Evolutionary conservation across 2,329 filamentous ascomycete species (phyloP), one percentile per base, ranked within the genome.

Genomic region (Aspergillaceae sp.): DNA sequence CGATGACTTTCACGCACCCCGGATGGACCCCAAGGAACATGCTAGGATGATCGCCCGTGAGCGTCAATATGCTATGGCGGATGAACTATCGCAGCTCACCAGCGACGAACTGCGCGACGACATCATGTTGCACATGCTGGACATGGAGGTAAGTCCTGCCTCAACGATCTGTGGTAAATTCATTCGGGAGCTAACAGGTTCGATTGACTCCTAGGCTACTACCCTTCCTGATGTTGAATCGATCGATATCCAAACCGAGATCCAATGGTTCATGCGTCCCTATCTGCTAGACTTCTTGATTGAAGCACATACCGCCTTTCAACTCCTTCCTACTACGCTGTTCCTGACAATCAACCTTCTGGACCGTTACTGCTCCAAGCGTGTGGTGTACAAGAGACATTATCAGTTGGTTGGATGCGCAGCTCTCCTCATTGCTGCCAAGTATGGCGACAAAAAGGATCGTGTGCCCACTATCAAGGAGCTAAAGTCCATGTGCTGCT

Each of bases 251-350:
- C 92, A 98, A 71, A 89, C 90, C 55, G 92, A 98, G 77, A 97
- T 98, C 53, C 89, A 97, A 66, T 98, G 92, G 92, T 97, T 94
- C 72, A 98, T 98, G 92, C 78, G 92, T 60, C 92, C 92, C 0
- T 97, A 96, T 68, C 83, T 98, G 33, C 86, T 98, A 64, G 92
- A 98, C 74, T 98, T 98, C 72, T 80, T 98, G 56, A 86, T 97
- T 60, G 92, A 98, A 77, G 92, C 91, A 43, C 92, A 98, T 64
- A 86, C 87, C 55, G 91, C 91, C 50, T 98, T 97, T 71, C 86
- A 88, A 58, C 79, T 98, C 7, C 79, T 97, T 8, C 91, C 92
- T 36, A 89, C 96, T 67, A 98, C 92, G 1, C 79, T 98, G 43
- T 96, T 96, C 75, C 80, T 98, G 47, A 90, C 92, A 32, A 84